Percentiles rank a stretch among this genome's conserved stretches.
These are phyloP conservation scores for Aspergillus sclerotiicarbonarius DNA, from an alignment of 495 filamentous ascomycete species.

Conservation along the genomic window DNA sequence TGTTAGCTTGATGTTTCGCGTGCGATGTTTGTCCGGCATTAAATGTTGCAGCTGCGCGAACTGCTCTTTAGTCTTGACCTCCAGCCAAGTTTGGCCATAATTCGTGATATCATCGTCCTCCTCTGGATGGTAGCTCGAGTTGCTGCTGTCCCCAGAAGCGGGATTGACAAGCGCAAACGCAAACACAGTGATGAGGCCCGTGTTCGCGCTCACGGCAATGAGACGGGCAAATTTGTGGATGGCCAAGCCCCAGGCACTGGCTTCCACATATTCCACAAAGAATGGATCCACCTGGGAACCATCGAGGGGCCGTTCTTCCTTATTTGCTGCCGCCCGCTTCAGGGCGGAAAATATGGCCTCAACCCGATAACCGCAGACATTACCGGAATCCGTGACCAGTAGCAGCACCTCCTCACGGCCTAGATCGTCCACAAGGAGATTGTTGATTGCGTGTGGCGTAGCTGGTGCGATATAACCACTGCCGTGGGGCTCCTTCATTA, in stretches of 20 bases:
- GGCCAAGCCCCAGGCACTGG: conserved; percentile 87
- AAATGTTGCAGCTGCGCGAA: conserved; percentile 27
- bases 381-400: conserved; percentile 80
- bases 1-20: conserved; percentile 37
- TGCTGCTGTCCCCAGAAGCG: conserved; percentile 19
- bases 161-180: conserved; percentile 63
- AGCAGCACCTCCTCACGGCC: conserved; percentile 79
- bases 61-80: conserved; percentile 26
- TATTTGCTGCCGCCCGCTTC: conserved; percentile 26
- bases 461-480: conserved; percentile 55
- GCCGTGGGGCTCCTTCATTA: conserved; percentile 43
- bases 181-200: conserved; percentile 63
- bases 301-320: conserved; percentile 27
- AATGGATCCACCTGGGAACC: conserved; percentile 49
- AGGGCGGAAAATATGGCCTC: conserved; percentile 51
- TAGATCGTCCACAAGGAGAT: conserved; percentile 73
- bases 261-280: conserved; percentile 70
- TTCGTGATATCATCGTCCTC: conserved; percentile 24
- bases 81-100: conserved; percentile 37
- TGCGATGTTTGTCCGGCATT: conserved; percentile 35
- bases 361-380: conserved; percentile 78
- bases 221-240: conserved; percentile 75
- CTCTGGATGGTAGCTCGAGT: conserved; percentile 20
- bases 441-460: conserved; percentile 72
- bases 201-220: conserved; percentile 80